Evolutionary conservation across 768 basidiomycete species (phyloP).

Genomic region (Naganishia antarctica): DNA sequence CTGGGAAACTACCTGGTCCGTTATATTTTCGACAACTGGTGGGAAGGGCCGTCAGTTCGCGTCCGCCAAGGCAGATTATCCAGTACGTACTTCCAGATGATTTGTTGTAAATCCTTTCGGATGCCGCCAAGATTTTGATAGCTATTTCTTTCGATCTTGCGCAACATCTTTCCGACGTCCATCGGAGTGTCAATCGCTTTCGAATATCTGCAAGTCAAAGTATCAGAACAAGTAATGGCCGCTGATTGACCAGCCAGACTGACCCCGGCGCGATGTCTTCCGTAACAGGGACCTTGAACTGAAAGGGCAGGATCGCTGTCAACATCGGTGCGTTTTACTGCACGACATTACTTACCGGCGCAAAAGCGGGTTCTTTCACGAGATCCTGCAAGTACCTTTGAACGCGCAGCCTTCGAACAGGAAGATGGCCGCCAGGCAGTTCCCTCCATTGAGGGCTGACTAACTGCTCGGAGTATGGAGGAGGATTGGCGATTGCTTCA

Average conservation of each 20-base stretch:
- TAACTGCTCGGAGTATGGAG: background rate
- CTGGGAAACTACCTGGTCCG: slow-evolving; percentile 65
- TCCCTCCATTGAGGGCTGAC: slow-evolving; percentile 7
- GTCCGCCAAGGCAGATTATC: too few species aligned
- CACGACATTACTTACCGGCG: background rate
- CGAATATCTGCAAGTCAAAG: background rate
- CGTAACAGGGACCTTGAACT: slow-evolving; percentile 9
- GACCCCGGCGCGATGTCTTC: slow-evolving; percentile 21
- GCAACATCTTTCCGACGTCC: slow-evolving; percentile 74
- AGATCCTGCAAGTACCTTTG: slow-evolving; percentile 8
- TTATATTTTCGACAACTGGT: slow-evolving; percentile 81
- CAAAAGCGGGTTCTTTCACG: background rate
- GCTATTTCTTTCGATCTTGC: slow-evolving; percentile 62
- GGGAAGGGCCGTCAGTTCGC: background rate
- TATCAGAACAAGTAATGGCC: too few species aligned
- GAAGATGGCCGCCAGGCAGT: background rate
- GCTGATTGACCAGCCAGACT: background rate
- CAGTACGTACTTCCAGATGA: slow-evolving; percentile 63
- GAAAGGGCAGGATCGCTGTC: background rate
- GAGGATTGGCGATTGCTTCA: background rate
- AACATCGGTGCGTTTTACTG: background rate
- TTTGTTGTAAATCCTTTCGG: slow-evolving; percentile 69
- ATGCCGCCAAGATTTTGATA: slow-evolving; percentile 81
- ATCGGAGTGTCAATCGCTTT: slow-evolving; percentile 28
- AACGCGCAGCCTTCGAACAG: slow-evolving; percentile 13